A percentile compares a stretch with the other conserved stretches of the same genome.
These are phyloP conservation scores for Fistulinella cinereoalba DNA, from an alignment of 1,284 basidiomycete species.

Conservation along the genomic window DNA sequence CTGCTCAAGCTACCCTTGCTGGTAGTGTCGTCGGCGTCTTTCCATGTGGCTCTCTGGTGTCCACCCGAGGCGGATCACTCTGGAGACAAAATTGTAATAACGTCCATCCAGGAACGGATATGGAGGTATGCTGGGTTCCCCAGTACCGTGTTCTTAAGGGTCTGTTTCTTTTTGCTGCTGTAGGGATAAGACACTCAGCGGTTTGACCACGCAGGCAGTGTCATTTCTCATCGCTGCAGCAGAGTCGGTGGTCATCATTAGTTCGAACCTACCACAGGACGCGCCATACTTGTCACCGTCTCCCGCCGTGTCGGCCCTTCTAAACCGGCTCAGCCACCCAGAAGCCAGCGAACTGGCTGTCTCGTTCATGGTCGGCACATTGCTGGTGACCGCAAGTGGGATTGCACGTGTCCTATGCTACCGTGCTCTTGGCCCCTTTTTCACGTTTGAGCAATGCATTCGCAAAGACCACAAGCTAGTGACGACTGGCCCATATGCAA, in stretches of 20 bases:
- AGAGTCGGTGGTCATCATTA: constrained; percentile 8
- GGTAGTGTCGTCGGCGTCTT: constrained; percentile 1
- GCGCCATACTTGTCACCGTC: background rate
- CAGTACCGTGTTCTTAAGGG: constrained; percentile 4
- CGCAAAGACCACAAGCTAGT: constrained; percentile 17
- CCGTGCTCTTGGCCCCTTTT: constrained; percentile 17
- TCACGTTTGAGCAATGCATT: constrained; percentile 13
- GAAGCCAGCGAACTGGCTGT: constrained; percentile 8
- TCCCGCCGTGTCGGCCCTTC: background rate
- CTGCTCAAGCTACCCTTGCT: constrained; percentile 7
- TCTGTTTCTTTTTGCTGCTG: too few species aligned
- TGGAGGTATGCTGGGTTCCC: constrained; percentile 1
- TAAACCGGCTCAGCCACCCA: constrained; percentile 7
- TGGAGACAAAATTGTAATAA: constrained; percentile 7
- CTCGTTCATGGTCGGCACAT: constrained; percentile 11
- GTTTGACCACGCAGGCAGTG: too few species aligned
- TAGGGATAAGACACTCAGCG: too few species aligned
- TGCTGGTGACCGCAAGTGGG: constrained; percentile 7
- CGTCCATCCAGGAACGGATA: background rate
- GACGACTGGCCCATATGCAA: too few species aligned
- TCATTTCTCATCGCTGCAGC: background rate
- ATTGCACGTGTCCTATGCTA: constrained; percentile 9
- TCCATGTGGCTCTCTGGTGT: constrained; percentile 2
- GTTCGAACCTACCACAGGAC: background rate
- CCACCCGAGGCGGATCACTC: background rate